Evolutionary conservation across 129 eudicot genomes (phyloP).

Genomic region (Pseudognaphalium luteoalbum): DNA sequence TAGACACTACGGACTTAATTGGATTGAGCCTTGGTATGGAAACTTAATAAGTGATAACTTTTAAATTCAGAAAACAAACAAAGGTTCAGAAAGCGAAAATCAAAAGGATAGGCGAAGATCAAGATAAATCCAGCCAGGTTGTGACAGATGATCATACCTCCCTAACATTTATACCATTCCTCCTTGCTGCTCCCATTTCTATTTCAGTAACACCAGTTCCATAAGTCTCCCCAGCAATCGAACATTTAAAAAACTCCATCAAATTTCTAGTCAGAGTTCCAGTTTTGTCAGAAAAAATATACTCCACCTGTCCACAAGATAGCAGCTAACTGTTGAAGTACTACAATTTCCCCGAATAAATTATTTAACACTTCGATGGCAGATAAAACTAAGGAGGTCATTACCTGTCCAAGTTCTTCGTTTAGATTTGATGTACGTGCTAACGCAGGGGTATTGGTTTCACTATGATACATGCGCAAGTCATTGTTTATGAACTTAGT

Average conservation of each 20-base stretch:
- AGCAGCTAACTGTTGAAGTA: slow-evolving; percentile 1
- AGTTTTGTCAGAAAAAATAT: slow-evolving; percentile 94
- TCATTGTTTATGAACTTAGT: slow-evolving; percentile 93
- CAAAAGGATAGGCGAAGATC: too few relatives aligned
- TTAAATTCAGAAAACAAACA: too few relatives aligned
- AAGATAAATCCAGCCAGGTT: slow-evolving; percentile 17
- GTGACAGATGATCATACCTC: slow-evolving; percentile 48
- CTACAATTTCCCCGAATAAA: slow-evolving; percentile 5
- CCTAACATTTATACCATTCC: slow-evolving; percentile 62
- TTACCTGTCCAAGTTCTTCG: slow-evolving; percentile 99
- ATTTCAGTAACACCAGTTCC: slow-evolving; percentile 96
- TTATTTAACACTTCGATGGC: slow-evolving; percentile 2
- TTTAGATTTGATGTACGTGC: slow-evolving; percentile 97
- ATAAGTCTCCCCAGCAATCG: slow-evolving; percentile 89
- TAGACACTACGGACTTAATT: too few relatives aligned
- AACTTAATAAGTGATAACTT: too few relatives aligned
- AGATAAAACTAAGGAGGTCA: neutral
- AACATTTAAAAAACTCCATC: slow-evolving; percentile 98
- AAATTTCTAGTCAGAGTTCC: slow-evolving; percentile 92
- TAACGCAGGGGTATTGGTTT: slow-evolving; percentile 90
- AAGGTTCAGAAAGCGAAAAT: too few relatives aligned
- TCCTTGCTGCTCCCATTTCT: slow-evolving; percentile 84
- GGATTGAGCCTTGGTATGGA: too few relatives aligned
- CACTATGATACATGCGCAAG: slow-evolving; percentile 87
- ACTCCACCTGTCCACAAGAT: slow-evolving; percentile 70